Evolutionary conservation across 495 filamentous ascomycete species (phyloP).

Genomic region (Hypoxylon intermedium): DNA sequence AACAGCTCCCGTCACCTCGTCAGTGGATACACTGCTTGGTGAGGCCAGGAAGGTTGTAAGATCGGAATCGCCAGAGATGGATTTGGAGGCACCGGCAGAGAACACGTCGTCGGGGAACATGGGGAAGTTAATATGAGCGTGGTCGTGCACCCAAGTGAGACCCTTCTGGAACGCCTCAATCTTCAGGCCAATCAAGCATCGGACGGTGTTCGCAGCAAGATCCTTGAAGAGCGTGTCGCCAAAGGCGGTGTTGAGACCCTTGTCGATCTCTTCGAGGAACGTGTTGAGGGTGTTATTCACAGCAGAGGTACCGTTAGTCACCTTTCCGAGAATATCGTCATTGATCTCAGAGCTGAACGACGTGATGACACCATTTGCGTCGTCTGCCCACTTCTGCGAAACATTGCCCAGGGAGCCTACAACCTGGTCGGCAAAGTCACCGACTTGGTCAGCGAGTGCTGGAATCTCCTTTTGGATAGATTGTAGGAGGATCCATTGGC

Average conservation of each 20-base stretch:
- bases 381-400: constrained; percentile 76
- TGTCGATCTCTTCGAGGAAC: constrained; percentile 76
- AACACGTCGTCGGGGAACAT: constrained; percentile 80
- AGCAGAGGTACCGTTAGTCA: constrained; percentile 77
- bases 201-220: constrained; percentile 74
- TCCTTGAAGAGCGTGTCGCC: constrained; percentile 76
- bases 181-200: constrained; percentile 80
- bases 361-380: constrained; percentile 75
- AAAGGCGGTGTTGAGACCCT: constrained; percentile 77
- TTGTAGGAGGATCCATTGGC: constrained; percentile 80
- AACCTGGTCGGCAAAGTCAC: constrained; percentile 81
- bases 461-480: constrained; percentile 78
- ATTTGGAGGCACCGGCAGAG: constrained; percentile 74
- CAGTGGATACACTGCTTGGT: constrained; percentile 69
- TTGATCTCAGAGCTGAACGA: constrained; percentile 78
- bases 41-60: constrained; percentile 77
- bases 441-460: constrained; percentile 75
- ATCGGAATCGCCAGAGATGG: constrained; percentile 61
- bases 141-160: constrained; percentile 85
- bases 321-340: constrained; percentile 84
- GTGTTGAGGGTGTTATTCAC: constrained; percentile 86
- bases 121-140: constrained; percentile 85
- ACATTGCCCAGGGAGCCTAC: constrained; percentile 74
- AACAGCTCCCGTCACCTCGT: constrained; percentile 82
- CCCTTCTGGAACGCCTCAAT: constrained; percentile 78